Conservation (phyloP, 495 filamentous ascomycete genomes). For the Penicillium malachiteum region DNA sequence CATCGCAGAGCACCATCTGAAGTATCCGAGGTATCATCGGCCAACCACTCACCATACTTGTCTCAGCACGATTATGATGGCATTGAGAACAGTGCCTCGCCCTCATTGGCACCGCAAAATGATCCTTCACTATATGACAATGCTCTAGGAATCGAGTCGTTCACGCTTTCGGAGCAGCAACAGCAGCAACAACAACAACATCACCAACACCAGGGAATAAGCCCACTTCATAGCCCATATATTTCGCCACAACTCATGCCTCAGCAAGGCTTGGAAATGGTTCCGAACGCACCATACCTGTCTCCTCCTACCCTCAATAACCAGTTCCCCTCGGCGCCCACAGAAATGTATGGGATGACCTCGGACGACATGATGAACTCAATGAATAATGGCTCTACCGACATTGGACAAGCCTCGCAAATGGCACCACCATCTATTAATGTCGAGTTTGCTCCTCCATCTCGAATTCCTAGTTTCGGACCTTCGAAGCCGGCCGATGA, state of each 20-base stretch:
- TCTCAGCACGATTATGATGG: conserved; percentile 77
- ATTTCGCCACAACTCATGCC: conserved; percentile 80
- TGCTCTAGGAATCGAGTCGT: conserved; percentile 71
- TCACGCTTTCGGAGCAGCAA: conserved; percentile 75
- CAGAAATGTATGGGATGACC: conserved; percentile 55
- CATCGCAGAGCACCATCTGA: conserved; percentile 87
- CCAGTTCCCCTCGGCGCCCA: conserved; percentile 48
- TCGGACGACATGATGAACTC: conserved; percentile 27
- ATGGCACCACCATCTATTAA: conserved; percentile 88
- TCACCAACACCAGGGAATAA: conserved; percentile 40
- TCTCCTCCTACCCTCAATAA: conserved; percentile 48
- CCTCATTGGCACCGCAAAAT: conserved; percentile 70
- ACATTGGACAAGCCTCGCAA: conserved; percentile 68
- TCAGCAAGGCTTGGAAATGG: conserved; percentile 58
- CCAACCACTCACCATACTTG: conserved; percentile 78
- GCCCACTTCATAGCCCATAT: conserved; percentile 80
- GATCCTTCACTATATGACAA: conserved; percentile 74
- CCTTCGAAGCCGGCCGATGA: conserved; percentile 62
- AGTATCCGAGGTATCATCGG: conserved; percentile 83
- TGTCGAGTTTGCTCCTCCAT: conserved; percentile 89
- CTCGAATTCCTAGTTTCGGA: conserved; percentile 68
- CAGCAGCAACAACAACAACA: conserved; percentile 50
- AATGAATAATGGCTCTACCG: conserved; percentile 38
- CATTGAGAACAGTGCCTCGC: conserved; percentile 71
- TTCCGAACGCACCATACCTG: conserved; percentile 50